phyloP scores from a whole-genome alignment of 2,329 filamentous ascomycete genomes.

The Grosmannia serpens region DNA sequence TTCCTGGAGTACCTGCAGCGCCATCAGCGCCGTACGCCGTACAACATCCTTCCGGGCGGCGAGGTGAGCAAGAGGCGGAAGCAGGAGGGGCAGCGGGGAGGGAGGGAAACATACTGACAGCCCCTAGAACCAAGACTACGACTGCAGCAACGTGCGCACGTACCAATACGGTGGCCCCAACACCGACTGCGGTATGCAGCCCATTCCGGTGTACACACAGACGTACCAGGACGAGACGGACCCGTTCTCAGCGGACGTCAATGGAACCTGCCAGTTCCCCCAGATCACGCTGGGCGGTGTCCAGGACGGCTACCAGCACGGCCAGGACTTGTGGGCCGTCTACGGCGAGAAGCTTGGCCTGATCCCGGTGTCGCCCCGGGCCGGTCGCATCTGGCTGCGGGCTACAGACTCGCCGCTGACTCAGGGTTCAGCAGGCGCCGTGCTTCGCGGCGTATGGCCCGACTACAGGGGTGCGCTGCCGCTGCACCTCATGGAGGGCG shows the following conservation, averaged over 20 bases:
- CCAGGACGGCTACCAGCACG: constrained; percentile 4
- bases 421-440: background rate
- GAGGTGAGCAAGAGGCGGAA: background rate
- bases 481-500: background rate
- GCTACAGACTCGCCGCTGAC: constrained; percentile 1
- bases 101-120: background rate
- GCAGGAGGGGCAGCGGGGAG: background rate
- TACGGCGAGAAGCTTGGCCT: constrained; percentile 4
- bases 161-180: background rate
- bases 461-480: constrained; percentile 1
- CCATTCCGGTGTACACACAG: background rate
- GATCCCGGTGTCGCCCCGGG: background rate
- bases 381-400: background rate
- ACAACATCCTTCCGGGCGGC: constrained; percentile 3
- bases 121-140: background rate
- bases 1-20: constrained; percentile 5
- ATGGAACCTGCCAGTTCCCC: constrained; percentile 4
- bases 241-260: background rate
- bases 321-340: background rate
- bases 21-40: constrained; percentile 4
- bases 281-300: constrained; percentile 3
- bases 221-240: constrained; percentile 1
- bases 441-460: constrained; percentile 2
- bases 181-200: background rate
- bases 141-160: background rate